phyloP scores from a whole-genome alignment of 768 basidiomycete species.

The Nidularia pulvinata region DNA sequence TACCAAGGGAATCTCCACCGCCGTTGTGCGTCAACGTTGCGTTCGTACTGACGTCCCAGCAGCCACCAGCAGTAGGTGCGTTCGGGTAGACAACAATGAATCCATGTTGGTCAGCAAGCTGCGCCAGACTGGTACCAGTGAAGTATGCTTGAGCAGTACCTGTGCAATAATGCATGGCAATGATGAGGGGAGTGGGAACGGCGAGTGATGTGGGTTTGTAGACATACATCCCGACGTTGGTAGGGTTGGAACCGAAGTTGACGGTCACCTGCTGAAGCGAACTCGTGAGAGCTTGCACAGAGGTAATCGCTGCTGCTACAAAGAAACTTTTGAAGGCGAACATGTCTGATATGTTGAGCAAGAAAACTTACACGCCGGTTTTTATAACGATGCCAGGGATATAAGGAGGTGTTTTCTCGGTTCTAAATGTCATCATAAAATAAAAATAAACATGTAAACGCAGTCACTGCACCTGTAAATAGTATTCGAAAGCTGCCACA shows the following conservation, averaged over 20 bases:
- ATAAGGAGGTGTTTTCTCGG: too few species aligned
- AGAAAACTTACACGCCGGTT: too few species aligned
- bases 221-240: slow-evolving; percentile 45
- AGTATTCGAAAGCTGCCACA: too few species aligned
- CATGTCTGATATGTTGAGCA: too few species aligned
- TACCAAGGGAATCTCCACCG: slow-evolving; percentile 54
- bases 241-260: slow-evolving; percentile 56
- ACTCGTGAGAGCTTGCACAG: too few species aligned
- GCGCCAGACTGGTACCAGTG: slow-evolving; percentile 44
- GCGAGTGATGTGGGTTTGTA: slow-evolving; percentile 37
- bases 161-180: slow-evolving; percentile 53
- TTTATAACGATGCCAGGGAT: too few species aligned
- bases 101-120: slow-evolving; percentile 42
- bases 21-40: slow-evolving; percentile 56
- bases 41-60: slow-evolving; percentile 52
- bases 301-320: too few species aligned
- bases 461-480: too few species aligned
- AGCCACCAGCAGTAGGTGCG: slow-evolving; percentile 40
- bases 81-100: slow-evolving; percentile 54
- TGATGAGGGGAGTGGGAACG: slow-evolving; percentile 41
- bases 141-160: slow-evolving; percentile 54
- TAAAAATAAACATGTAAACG: too few species aligned
- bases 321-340: too few species aligned
- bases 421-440: too few species aligned
- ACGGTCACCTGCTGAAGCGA: slow-evolving; percentile 35